A percentile compares a stretch with the other conserved stretches of the same genome.
Conservation (phyloP, 2,329 filamentous ascomycete genomes). For the Epichloe sibirici region DNA sequence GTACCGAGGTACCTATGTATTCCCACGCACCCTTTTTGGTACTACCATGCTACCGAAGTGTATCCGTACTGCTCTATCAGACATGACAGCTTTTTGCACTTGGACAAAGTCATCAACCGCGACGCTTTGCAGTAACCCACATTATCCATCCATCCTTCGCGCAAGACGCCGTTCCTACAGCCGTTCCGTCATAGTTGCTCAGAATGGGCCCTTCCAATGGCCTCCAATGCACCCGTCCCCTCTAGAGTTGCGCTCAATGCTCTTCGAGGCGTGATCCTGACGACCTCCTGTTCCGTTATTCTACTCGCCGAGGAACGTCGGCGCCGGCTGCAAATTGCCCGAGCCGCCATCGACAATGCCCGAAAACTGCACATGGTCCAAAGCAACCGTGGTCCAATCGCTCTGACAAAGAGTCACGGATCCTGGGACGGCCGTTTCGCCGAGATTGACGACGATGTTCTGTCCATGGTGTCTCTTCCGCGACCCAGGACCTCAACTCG, state of each 20-base stretch:
- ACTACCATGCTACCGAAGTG: not conserved
- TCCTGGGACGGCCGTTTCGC: constrained; percentile 9
- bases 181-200: not conserved
- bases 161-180: not conserved
- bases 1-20: no score
- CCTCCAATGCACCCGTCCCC: constrained; percentile 34
- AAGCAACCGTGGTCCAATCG: constrained; percentile 17
- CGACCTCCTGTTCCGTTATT: constrained; percentile 44
- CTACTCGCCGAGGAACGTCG: constrained; percentile 44
- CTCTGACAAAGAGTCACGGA: constrained; percentile 15
- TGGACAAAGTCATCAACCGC: not conserved
- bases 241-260: constrained; percentile 44
- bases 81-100: not conserved
- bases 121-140: not conserved
- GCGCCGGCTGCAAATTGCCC: constrained; percentile 38
- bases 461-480: constrained; percentile 9
- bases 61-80: not conserved
- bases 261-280: constrained; percentile 42
- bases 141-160: not conserved
- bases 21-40: no score
- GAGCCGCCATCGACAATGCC: constrained; percentile 39
- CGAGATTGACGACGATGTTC: constrained; percentile 15
- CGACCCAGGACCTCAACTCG: constrained; percentile 15
- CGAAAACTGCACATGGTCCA: constrained; percentile 33
- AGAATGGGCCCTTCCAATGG: constrained; percentile 27